These are phyloP conservation scores for Trichomonascaceae sp. DNA, from an alignment of 1,139 yeast genomes.

Conservation along the genomic window DNA sequence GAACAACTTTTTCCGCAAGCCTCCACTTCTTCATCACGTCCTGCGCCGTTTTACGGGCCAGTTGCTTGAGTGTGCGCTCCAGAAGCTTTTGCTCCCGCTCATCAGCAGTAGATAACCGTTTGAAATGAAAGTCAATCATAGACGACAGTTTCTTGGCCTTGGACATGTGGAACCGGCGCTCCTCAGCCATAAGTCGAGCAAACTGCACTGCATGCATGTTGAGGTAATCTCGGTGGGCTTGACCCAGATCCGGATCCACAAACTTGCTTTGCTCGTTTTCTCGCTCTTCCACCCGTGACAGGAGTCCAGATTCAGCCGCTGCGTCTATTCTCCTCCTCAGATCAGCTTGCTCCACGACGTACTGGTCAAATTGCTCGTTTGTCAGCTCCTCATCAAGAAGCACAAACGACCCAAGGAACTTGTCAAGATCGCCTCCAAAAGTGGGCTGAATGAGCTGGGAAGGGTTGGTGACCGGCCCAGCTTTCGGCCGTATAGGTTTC, in stretches of 20 bases:
- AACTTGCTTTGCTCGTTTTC: slow-evolving; percentile 20
- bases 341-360: slow-evolving; percentile 34
- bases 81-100: slow-evolving; percentile 65
- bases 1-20: slow-evolving; percentile 71
- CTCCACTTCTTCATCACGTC: slow-evolving; percentile 88
- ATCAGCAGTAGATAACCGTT: slow-evolving; percentile 75
- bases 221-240: slow-evolving; percentile 59
- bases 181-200: slow-evolving; percentile 58
- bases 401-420: slow-evolving; percentile 38
- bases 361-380: slow-evolving; percentile 34
- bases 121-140: slow-evolving; percentile 80
- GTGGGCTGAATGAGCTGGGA: slow-evolving; percentile 39
- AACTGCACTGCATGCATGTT: slow-evolving; percentile 63
- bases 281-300: slow-evolving; percentile 18
- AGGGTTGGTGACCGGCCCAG: slow-evolving; percentile 63
- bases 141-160: slow-evolving; percentile 61
- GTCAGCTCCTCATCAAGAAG: slow-evolving; percentile 44
- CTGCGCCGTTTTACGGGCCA: slow-evolving; percentile 69
- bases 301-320: slow-evolving; percentile 40
- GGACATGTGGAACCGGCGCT: slow-evolving; percentile 51
- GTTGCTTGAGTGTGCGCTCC: slow-evolving; percentile 34
- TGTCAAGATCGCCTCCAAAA: slow-evolving; percentile 28
- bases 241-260: slow-evolving; percentile 25
- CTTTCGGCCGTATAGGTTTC: too few relatives aligned
- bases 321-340: slow-evolving; percentile 35